Conservation (phyloP, 2,329 filamentous ascomycete genomes). For the Biscogniauxia mediterranea region DNA sequence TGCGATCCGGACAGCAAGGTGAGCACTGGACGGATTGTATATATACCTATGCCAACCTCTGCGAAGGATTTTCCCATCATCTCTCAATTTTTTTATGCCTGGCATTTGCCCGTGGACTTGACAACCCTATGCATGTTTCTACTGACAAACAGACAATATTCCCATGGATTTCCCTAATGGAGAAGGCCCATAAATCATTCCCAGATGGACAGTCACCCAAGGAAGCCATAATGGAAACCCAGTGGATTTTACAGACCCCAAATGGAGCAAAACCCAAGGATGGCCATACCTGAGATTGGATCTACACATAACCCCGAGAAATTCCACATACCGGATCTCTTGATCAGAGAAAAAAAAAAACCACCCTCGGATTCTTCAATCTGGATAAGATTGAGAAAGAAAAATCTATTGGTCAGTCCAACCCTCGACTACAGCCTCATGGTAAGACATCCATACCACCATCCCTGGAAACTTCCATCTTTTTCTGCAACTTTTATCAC, state of each 20-base stretch:
- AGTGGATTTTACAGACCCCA: not conserved
- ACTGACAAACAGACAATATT: conserved; percentile 18
- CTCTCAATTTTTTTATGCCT: conserved; percentile 19
- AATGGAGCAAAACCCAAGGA: conserved; percentile 11
- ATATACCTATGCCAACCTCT: conserved; percentile 46
- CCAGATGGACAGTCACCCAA: conserved; percentile 6
- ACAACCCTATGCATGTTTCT: conserved; percentile 4
- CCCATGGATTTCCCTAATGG: conserved; percentile 12
- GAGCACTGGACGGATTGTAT: conserved; percentile 49
- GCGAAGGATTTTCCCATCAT: conserved; percentile 37
- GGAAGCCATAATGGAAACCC: conserved; percentile 10
- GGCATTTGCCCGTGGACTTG: conserved; percentile 26
- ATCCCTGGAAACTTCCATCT: not conserved
- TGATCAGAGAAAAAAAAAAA: not conserved
- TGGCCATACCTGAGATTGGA: not conserved
- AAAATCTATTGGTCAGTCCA: not conserved
- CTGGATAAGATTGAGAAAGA: conserved; percentile 9
- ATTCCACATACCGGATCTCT: not conserved
- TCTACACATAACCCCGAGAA: not conserved
- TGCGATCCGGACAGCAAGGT: conserved; percentile 53
- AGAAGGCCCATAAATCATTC: conserved; percentile 3
- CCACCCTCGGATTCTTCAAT: conserved; percentile 17
- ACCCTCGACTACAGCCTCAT: conserved; percentile 6
- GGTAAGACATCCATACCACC: conserved; percentile 17
- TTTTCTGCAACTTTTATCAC: not conserved